phyloP scores from a whole-genome alignment of 768 basidiomycete species.

The Mycena vitilis region DNA sequence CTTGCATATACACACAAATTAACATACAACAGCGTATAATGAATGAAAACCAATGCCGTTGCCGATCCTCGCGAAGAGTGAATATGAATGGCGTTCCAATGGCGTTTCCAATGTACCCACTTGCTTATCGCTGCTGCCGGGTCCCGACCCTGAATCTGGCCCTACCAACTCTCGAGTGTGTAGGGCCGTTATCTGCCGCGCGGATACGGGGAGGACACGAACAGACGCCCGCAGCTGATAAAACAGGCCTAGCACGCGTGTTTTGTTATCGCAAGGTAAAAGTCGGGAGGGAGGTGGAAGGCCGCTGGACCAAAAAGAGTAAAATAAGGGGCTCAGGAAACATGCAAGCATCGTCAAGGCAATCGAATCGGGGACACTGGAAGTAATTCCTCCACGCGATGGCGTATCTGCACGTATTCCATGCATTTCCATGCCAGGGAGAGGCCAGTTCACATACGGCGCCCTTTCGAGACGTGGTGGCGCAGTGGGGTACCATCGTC shows the following conservation, averaged over 20 bases:
- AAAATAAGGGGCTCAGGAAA: background rate
- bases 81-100: no score
- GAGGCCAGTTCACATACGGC: background rate
- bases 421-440: background rate
- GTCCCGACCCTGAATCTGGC: background rate
- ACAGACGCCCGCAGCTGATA: conserved; percentile 12
- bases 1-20: conserved; percentile 31
- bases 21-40: conserved; percentile 24
- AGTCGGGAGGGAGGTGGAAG: background rate
- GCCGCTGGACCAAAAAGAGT: background rate
- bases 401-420: background rate
- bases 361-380: background rate
- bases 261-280: conserved; percentile 11
- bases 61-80: background rate
- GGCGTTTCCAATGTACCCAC: background rate
- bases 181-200: conserved; percentile 24
- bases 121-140: conserved; percentile 16
- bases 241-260: conserved; percentile 24
- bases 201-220: conserved; percentile 6
- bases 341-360: background rate
- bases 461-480: background rate
- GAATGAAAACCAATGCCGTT: conserved; percentile 9
- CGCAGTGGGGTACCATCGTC: conserved; percentile 10
- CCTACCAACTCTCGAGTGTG: background rate
- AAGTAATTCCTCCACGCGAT: background rate